Base-by-base conservation (phyloP, 306 rosid genomes). In the Vigna radiata region DNA sequence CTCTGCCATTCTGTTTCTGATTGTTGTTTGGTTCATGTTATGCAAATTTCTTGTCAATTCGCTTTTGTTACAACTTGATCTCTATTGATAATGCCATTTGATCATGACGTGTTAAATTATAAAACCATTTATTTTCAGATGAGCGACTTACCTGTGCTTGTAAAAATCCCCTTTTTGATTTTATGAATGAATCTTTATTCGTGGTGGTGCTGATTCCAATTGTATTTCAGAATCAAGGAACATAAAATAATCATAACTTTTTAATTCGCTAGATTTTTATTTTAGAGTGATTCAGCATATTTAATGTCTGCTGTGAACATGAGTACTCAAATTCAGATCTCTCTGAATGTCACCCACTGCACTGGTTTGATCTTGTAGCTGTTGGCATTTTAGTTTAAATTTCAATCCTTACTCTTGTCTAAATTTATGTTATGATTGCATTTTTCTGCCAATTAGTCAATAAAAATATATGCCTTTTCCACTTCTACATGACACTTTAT, bases 1-100 rank as follows among this genome's bases (percentile, higher is more conserved):
- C 13, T 54, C 65, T 72, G 48, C 21, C 23, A 31, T 83, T 81
- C 63, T 68, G 58, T 44, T 44, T 44, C 5, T 44, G 49, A 44
- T 76, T 27, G 29, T 60, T 43, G 33, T 43, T 27, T 59, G 62
- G 7, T 21, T 56, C 36, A 25, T 21, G 36, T 11, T 21, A 58
- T 58, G 64, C n/a, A 6, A 14, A 5, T 58, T 25, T 27, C 39
- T 12, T 59, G 17, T 59, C 31, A 27, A 7, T 59, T 59, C 41
- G 27, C 65, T 10, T 58, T 55, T 23, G 37, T 12, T 58, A 11
- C 63, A 4, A 56, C 9, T 25, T 56, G 63, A 23, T 13, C 27
- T 56, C n/a, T 23, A n/a, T n/a, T n/a, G n/a, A n/a, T n/a, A 56
- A 56, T 11, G 36, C 37, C 63, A 56, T 23, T 56, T 56, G 63